Percentiles rank a stretch among this genome's conserved stretches.
Evolutionary conservation across 768 basidiomycete species (phyloP).

Genomic region (Lactifluus volemus): DNA sequence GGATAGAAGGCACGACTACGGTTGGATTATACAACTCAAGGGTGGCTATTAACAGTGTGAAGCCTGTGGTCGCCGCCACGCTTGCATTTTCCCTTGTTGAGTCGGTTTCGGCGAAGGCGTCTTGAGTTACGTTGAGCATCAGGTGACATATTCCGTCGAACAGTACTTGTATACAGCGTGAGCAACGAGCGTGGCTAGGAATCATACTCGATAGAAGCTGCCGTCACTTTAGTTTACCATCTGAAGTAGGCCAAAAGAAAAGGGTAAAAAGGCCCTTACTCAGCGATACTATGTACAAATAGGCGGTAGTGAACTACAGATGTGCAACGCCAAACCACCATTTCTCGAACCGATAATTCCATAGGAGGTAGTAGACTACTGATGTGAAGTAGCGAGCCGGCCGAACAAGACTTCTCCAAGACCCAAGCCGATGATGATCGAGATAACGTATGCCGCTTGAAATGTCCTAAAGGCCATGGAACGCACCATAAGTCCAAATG

Average conservation of each 20-base stretch:
- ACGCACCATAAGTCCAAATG: constrained; percentile 11
- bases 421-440: constrained; percentile 60
- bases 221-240: background rate
- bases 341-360: constrained; percentile 54
- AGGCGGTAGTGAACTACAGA: background rate
- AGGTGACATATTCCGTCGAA: too few species aligned
- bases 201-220: too few species aligned
- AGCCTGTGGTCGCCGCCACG: too few species aligned
- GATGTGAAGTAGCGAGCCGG: constrained; percentile 31
- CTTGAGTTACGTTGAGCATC: too few species aligned
- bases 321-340: constrained; percentile 37
- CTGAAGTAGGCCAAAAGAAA: background rate
- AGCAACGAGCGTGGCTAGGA: too few species aligned
- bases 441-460: constrained; percentile 67
- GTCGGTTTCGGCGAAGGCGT: too few species aligned
- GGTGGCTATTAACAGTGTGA: too few species aligned
- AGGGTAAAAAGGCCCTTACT: background rate
- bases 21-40: too few species aligned
- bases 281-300: background rate
- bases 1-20: too few species aligned
- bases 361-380: background rate
- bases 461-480: constrained; percentile 54
- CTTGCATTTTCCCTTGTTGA: too few species aligned
- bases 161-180: too few species aligned
- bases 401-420: constrained; percentile 71